phyloP scores from a whole-genome alignment of 148 eudicot genomes.

The Camellia japonica region DNA sequence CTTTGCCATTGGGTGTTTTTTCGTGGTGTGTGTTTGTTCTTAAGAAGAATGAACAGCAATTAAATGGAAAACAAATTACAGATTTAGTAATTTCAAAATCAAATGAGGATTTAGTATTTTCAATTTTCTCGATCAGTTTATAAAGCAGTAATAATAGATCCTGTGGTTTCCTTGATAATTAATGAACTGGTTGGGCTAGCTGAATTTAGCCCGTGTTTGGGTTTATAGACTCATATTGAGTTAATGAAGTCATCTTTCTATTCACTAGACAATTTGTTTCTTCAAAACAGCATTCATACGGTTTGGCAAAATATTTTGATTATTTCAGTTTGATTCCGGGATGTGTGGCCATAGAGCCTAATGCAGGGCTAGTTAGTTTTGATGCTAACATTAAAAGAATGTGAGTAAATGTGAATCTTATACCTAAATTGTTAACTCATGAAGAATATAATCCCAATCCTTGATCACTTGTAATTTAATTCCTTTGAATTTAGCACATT shows the following conservation, averaged over 20 bases:
- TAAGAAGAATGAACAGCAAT: background rate
- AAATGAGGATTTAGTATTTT: background rate
- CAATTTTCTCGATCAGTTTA: background rate
- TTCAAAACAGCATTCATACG: background rate
- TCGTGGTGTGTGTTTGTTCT: background rate
- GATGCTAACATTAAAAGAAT: background rate
- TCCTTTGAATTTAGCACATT: background rate
- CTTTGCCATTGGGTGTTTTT: background rate
- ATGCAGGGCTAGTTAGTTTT: background rate
- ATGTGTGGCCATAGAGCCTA: background rate
- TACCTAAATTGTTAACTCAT: background rate
- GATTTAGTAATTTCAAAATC: too few relatives aligned
- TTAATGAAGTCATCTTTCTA: background rate
- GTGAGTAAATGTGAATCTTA: background rate
- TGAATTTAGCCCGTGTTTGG: background rate
- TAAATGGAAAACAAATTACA: background rate
- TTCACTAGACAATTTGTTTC: background rate
- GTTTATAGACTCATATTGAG: background rate
- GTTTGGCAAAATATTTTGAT: background rate
- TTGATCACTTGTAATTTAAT: background rate
- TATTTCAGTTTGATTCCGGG: conserved; percentile 5
- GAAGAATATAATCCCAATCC: background rate
- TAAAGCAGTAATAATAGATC: background rate
- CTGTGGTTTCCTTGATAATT: background rate
- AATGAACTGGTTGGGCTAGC: background rate